Evolutionary conservation across 2,329 filamentous ascomycete genomes (phyloP).

Genomic region (Sarocladium strictum): DNA sequence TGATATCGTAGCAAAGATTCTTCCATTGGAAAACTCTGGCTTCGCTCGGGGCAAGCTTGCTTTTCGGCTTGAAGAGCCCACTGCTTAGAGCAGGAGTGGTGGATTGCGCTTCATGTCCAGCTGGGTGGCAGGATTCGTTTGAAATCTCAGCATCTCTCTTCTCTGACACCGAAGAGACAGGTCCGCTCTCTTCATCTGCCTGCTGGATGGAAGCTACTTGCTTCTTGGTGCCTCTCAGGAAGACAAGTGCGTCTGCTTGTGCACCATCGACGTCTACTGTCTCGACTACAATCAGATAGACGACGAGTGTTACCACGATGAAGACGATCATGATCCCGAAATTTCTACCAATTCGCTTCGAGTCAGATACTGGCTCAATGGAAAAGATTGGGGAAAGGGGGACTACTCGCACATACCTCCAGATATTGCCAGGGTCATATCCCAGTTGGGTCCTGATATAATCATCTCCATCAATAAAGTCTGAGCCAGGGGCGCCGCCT

Average conservation of each 20-base stretch:
- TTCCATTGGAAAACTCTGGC: conserved; percentile 73
- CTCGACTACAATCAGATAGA: conserved; percentile 61
- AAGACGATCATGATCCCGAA: conserved; percentile 62
- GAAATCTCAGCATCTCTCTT: not conserved
- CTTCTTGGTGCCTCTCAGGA: not conserved
- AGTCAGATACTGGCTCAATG: not conserved
- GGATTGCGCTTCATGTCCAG: not conserved
- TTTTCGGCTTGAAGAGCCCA: not conserved
- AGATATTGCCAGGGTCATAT: conserved; percentile 55
- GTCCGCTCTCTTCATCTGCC: not conserved
- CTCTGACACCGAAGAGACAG: not conserved
- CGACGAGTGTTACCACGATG: conserved; percentile 50
- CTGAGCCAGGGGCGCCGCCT: conserved; percentile 48
- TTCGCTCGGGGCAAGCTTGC: conserved; percentile 16
- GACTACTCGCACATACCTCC: conserved; percentile 42
- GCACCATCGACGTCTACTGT: conserved; percentile 61
- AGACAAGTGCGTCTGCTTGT: conserved; percentile 71
- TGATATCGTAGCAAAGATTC: conserved; percentile 64
- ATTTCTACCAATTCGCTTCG: conserved; percentile 33
- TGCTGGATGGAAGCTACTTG: conserved; percentile 32
- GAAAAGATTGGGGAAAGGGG: too few relatives aligned
- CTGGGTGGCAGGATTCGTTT: not conserved
- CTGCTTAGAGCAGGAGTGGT: not conserved
- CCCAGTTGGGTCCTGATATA: conserved; percentile 50
- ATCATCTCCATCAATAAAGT: conserved; percentile 48